A percentile compares a stretch with the other conserved stretches of the same genome.
phyloP scores from a whole-genome alignment of 2,329 filamentous ascomycete genomes.

The Cordyceps cicadae region DNA sequence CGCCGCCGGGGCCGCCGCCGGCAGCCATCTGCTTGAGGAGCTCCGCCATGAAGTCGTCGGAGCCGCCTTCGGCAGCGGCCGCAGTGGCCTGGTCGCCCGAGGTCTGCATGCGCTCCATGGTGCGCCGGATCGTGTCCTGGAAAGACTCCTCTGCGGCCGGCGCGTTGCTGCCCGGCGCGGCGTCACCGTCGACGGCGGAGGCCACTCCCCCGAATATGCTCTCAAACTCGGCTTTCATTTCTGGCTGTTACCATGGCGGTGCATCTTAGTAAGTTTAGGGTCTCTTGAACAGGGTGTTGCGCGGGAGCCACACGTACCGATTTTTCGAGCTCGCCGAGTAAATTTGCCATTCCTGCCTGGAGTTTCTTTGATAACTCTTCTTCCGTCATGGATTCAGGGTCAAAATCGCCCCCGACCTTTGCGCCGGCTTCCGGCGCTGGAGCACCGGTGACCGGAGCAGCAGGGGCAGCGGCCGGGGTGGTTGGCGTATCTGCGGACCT shows the following conservation, averaged over 20 bases:
- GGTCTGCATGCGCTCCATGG: conserved; percentile 92
- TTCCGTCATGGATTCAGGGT: conserved; percentile 47
- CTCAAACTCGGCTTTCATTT: conserved; percentile 73
- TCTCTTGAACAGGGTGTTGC: neutral
- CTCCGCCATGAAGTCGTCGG: conserved; percentile 80
- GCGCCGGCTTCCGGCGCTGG: conserved; percentile 12
- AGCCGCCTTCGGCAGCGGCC: conserved; percentile 57
- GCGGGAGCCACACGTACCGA: conserved; percentile 32
- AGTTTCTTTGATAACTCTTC: conserved; percentile 77
- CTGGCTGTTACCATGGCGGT: conserved; percentile 36
- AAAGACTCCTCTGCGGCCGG: conserved; percentile 58
- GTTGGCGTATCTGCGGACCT: conserved; percentile 18
- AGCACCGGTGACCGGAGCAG: conserved; percentile 1
- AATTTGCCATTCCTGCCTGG: conserved; percentile 80
- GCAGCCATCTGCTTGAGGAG: conserved; percentile 72
- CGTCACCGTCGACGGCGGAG: conserved; percentile 35
- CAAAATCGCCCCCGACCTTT: conserved; percentile 13
- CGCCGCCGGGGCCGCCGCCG: conserved; percentile 47
- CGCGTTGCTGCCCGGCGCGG: conserved; percentile 28
- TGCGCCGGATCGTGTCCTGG: conserved; percentile 84
- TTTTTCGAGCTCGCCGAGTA: conserved; percentile 63
- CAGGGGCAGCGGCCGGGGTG: conserved; percentile 16
- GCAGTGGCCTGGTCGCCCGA: conserved; percentile 81
- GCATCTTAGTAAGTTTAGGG: neutral
- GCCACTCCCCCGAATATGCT: conserved; percentile 66